Conservation (phyloP, 306 rosid genomes). For the Glycine tomentella region DNA sequence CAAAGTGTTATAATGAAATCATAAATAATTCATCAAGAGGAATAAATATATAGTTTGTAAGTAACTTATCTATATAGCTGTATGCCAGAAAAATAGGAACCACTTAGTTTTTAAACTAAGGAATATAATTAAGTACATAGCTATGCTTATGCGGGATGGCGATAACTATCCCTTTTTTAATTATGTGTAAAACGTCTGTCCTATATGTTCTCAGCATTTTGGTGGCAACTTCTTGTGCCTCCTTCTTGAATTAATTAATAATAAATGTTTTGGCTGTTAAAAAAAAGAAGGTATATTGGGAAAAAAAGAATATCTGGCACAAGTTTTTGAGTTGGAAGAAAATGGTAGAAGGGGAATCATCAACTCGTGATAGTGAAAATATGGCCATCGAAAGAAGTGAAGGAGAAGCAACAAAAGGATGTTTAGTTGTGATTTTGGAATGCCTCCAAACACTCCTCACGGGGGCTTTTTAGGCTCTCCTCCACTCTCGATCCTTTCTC, state of each 20-base stretch:
- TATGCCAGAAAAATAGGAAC: neutral
- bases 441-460: constrained; percentile 99
- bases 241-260: too few species aligned
- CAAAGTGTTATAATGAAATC: too few species aligned
- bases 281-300: constrained; percentile 42
- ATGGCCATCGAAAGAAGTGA: constrained; percentile 86
- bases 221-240: too few species aligned
- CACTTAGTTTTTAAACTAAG: neutral
- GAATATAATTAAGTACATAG: too few species aligned
- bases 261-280: too few species aligned
- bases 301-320: constrained; percentile 20
- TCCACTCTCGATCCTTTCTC: constrained; percentile 44
- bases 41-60: neutral
- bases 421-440: constrained; percentile 69
- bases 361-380: constrained; percentile 72
- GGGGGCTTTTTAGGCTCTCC: constrained; percentile 69
- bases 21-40: too few species aligned
- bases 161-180: too few species aligned
- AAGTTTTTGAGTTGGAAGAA: constrained; percentile 22
- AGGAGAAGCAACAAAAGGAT: constrained; percentile 75
- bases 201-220: too few species aligned
- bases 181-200: too few species aligned
- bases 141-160: neutral
- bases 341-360: constrained; percentile 49
- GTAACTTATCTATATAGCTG: neutral